Evolutionary conservation across 1,284 basidiomycete species (phyloP).

Genomic region (Heterobasidion annosum): DNA sequence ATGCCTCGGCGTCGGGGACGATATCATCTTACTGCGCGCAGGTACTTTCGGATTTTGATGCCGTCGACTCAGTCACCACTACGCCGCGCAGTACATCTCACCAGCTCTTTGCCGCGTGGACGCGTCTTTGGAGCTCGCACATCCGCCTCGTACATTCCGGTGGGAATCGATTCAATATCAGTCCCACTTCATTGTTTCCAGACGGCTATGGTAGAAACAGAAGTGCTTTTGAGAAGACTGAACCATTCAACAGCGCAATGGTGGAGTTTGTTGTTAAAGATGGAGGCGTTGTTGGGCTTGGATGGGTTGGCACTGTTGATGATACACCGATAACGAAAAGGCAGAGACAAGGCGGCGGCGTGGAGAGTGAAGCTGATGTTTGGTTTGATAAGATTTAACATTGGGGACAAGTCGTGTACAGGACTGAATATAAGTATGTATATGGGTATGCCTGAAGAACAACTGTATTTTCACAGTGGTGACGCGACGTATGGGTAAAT

Average conservation of each 20-base stretch:
- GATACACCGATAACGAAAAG: neutral
- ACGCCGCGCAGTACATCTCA: neutral
- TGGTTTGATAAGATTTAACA: slow-evolving; percentile 1
- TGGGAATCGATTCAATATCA: slow-evolving; percentile 9
- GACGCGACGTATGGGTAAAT: too few relatives aligned
- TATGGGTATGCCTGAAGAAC: too few relatives aligned
- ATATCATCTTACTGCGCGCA: slow-evolving; percentile 10
- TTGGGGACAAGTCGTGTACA: neutral
- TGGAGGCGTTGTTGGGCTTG: slow-evolving; percentile 12
- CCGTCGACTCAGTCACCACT: slow-evolving; percentile 5
- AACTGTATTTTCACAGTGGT: too few relatives aligned
- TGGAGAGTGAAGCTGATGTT: slow-evolving; percentile 2
- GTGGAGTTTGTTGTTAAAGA: slow-evolving; percentile 12
- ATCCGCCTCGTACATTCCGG: slow-evolving; percentile 10
- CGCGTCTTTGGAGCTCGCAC: slow-evolving; percentile 13
- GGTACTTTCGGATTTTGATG: slow-evolving; percentile 11
- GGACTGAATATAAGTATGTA: neutral
- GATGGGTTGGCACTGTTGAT: slow-evolving; percentile 12
- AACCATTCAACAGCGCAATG: neutral
- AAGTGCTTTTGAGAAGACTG: slow-evolving; percentile 13
- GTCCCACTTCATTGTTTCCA: slow-evolving; percentile 13
- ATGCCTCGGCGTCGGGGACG: slow-evolving; percentile 2
- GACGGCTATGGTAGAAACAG: slow-evolving; percentile 16
- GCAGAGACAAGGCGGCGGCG: slow-evolving; percentile 3
- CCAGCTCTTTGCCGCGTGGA: slow-evolving; percentile 11